Evolutionary conservation across 1,284 basidiomycete species (phyloP).

Genomic region (Leccinum fuscescens): DNA sequence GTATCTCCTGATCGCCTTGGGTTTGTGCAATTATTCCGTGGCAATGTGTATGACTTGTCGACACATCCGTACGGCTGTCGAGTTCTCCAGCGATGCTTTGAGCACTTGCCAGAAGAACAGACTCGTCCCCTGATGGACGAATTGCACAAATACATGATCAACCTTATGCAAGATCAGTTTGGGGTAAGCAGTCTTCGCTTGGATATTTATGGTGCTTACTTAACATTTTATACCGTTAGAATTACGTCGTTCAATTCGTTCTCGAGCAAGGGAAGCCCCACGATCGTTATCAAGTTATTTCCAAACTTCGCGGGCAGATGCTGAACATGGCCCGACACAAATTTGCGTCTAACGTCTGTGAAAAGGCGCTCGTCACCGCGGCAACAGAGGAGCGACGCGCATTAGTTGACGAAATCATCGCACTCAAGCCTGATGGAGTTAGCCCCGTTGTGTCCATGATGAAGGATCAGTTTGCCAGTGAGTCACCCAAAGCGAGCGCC

Average conservation of each 20-base stretch:
- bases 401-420: conserved; percentile 82
- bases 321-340: conserved; percentile 85
- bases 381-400: conserved; percentile 59
- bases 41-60: conserved; percentile 82
- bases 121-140: conserved; percentile 82
- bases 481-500: conserved; percentile 33
- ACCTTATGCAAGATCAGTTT: conserved; percentile 85
- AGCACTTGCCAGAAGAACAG: conserved; percentile 73
- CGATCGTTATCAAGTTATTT: conserved; percentile 72
- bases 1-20: conserved; percentile 74
- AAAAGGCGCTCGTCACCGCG: conserved; percentile 81
- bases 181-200: conserved; percentile 53
- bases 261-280: conserved; percentile 74
- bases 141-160: conserved; percentile 68
- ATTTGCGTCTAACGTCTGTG: conserved; percentile 96
- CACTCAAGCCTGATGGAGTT: conserved; percentile 57
- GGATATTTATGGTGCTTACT: not conserved
- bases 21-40: conserved; percentile 78
- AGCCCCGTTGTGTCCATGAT: conserved; percentile 77
- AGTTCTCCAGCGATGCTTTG: conserved; percentile 91
- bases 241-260: conserved; percentile 95
- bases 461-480: conserved; percentile 89
- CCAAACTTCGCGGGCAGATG: conserved; percentile 76
- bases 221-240: conserved; percentile 46
- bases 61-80: conserved; percentile 94